Percentiles rank a stretch among this genome's conserved stretches.
Evolutionary conservation across 179 eudicot genomes (phyloP).

Genomic region (Carnegiea gigantea): DNA sequence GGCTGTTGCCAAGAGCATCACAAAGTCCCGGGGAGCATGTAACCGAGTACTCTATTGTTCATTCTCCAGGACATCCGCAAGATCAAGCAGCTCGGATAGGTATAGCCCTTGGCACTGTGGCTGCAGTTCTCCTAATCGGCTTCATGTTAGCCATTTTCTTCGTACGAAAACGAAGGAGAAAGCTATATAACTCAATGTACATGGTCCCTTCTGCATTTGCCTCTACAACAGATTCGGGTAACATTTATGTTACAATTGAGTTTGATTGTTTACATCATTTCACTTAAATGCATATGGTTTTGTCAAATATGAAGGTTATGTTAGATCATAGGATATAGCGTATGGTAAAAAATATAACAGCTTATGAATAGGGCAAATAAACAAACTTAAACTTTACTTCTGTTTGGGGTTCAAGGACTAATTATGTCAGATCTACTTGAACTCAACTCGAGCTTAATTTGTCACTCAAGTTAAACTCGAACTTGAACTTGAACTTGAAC

Average conservation of each 20-base stretch:
- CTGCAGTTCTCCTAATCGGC: conserved; percentile 51
- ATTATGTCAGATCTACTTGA: background rate
- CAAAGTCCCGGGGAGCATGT: conserved; percentile 26
- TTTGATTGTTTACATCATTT: conserved; percentile 2
- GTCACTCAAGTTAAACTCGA: background rate
- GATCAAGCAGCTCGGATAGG: conserved; percentile 29
- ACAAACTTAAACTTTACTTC: no score
- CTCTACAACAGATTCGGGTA: conserved; percentile 78
- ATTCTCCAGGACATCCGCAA: conserved; percentile 25
- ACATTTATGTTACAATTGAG: conserved; percentile 17
- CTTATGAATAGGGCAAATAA: no score
- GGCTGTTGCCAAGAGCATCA: conserved; percentile 43
- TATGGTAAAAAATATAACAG: no score
- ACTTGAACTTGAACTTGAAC: background rate
- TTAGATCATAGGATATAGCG: background rate
- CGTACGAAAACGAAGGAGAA: conserved; percentile 54
- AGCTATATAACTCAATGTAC: conserved; percentile 40
- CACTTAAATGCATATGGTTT: background rate
- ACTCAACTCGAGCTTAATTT: background rate
- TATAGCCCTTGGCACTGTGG: conserved; percentile 56
- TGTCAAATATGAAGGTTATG: background rate
- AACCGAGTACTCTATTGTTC: conserved; percentile 21
- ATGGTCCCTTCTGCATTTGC: conserved; percentile 64
- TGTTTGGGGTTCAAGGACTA: no score
- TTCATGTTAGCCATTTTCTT: conserved; percentile 52